These are phyloP conservation scores for Cladophialophora chaetospira DNA, from an alignment of 2,329 filamentous ascomycete genomes.

Conservation along the genomic window DNA sequence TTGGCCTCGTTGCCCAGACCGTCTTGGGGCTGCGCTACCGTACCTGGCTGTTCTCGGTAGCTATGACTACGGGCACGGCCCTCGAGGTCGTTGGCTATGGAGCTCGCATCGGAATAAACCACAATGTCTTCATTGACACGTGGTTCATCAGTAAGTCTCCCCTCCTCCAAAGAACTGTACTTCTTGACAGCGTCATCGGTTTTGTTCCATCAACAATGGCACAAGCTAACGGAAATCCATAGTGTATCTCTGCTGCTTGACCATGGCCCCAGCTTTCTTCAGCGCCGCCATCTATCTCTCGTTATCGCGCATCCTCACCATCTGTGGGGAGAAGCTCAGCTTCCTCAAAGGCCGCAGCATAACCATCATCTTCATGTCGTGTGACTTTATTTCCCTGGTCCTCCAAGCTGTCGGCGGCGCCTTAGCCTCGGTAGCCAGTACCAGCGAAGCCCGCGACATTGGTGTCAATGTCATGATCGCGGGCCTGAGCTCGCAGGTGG, in stretches of 20 bases:
- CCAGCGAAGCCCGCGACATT: slow-evolving; percentile 38
- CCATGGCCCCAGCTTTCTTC: slow-evolving; percentile 66
- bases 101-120: slow-evolving; percentile 58
- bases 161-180: no score
- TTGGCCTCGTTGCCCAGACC: slow-evolving; percentile 43
- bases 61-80: slow-evolving; percentile 56
- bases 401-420: slow-evolving; percentile 64
- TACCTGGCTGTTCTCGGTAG: slow-evolving; percentile 55
- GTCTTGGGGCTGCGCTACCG: slow-evolving; percentile 49
- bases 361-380: slow-evolving; percentile 58
- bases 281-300: slow-evolving; percentile 66
- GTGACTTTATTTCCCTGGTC: slow-evolving; percentile 62
- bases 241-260: slow-evolving; percentile 64
- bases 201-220: no score
- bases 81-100: slow-evolving; percentile 63
- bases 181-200: no score
- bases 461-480: slow-evolving; percentile 67
- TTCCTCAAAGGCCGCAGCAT: slow-evolving; percentile 39
- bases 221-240: no score
- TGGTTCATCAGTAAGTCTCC: slow-evolving; percentile 48
- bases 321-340: slow-evolving; percentile 40
- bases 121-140: slow-evolving; percentile 55
- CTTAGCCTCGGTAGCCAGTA: slow-evolving; percentile 50
- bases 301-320: slow-evolving; percentile 46
- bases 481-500: slow-evolving; percentile 54